These are phyloP conservation scores for Mycena maculata DNA, from an alignment of 768 basidiomycete genomes.

Conservation along the genomic window DNA sequence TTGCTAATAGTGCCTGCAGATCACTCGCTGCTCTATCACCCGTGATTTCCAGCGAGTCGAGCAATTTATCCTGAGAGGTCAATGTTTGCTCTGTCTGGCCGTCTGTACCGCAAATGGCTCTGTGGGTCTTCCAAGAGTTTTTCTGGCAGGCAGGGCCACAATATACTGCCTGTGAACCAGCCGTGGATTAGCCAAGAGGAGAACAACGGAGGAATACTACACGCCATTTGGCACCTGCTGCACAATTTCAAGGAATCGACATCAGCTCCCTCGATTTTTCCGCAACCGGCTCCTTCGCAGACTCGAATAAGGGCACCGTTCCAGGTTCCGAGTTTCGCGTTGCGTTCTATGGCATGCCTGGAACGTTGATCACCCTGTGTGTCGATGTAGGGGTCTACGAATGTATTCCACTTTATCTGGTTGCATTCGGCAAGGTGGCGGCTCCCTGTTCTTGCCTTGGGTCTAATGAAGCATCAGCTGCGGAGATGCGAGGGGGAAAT, in stretches of 20 bases:
- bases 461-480: not conserved
- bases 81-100: constrained; percentile 17
- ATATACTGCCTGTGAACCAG: not conserved
- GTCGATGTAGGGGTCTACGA: constrained; percentile 16
- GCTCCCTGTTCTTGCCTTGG: not conserved
- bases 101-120: not conserved
- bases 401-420: constrained; percentile 13
- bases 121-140: constrained; percentile 18
- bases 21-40: no score
- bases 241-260: not conserved
- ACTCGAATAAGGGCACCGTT: constrained; percentile 13
- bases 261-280: not conserved
- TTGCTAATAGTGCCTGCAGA: no score
- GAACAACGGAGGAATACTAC: not conserved
- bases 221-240: constrained; percentile 20
- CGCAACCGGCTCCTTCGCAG: constrained; percentile 19
- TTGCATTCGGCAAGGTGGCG: not conserved
- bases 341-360: constrained; percentile 11
- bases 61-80: not conserved
- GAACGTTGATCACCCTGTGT: constrained; percentile 7
- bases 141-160: constrained; percentile 5
- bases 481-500: not conserved
- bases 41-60: no score
- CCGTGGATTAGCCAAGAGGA: not conserved
- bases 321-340: constrained; percentile 21